Conservation (phyloP, 202 grass and related monocot genomes). For the Carex sylvatica region DNA sequence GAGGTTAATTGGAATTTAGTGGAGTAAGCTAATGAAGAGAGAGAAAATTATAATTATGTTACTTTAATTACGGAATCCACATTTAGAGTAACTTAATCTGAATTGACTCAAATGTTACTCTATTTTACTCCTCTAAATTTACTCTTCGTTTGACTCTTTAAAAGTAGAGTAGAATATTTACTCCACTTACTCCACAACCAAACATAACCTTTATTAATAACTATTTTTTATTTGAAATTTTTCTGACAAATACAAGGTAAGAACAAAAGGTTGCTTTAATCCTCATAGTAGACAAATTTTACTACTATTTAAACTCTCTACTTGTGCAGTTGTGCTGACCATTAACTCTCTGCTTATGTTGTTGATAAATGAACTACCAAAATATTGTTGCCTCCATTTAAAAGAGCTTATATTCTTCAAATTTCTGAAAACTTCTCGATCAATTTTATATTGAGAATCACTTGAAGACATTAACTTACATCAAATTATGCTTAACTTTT, state of each 20-base stretch:
- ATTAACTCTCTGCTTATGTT: neutral
- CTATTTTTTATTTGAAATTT: neutral
- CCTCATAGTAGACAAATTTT: neutral
- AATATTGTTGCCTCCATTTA: neutral
- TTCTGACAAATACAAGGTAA: neutral
- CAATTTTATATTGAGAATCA: neutral
- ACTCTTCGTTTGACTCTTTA: too few relatives aligned
- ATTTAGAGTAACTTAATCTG: too few relatives aligned
- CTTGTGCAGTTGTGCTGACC: neutral
- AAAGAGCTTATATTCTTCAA: neutral
- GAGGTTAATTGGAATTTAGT: too few relatives aligned
- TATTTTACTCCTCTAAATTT: too few relatives aligned
- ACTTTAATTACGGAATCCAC: too few relatives aligned
- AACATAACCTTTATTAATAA: too few relatives aligned
- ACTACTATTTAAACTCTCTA: neutral
- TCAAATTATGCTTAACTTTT: neutral
- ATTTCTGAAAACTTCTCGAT: neutral
- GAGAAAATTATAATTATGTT: too few relatives aligned
- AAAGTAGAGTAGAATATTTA: too few relatives aligned
- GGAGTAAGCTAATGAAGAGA: too few relatives aligned
- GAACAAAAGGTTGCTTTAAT: neutral
- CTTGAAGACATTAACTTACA: neutral
- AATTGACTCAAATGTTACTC: too few relatives aligned
- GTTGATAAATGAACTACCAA: slow-evolving; percentile 6
- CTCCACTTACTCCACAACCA: too few relatives aligned